phyloP scores from a whole-genome alignment of 331 rosid genomes.

The Rhamnella rubrinervis region DNA sequence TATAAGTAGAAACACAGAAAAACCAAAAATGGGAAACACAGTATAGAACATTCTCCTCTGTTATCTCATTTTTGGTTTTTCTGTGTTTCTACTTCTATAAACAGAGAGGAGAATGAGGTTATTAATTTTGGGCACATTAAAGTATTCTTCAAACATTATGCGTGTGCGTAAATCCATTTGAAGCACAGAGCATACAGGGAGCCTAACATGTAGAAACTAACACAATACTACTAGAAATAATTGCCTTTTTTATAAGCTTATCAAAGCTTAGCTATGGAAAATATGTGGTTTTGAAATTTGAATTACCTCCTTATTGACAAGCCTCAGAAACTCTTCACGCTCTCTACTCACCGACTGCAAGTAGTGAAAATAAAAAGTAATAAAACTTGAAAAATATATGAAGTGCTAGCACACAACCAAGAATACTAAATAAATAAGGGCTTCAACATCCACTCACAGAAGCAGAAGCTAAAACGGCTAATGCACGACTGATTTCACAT shows the following conservation, averaged over 20 bases:
- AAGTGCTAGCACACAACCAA: conserved; percentile 1
- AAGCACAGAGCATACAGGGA: background rate
- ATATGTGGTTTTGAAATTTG: background rate
- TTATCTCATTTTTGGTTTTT: too few species aligned
- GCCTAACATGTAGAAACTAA: background rate
- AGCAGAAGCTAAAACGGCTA: conserved; percentile 94
- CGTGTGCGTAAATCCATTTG: background rate
- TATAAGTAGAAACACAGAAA: background rate
- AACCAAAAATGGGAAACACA: background rate
- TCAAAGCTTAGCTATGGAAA: background rate
- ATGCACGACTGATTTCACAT: conserved; percentile 87
- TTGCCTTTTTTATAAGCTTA: background rate
- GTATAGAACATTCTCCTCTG: too few species aligned
- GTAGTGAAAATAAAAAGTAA: background rate
- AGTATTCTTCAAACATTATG: background rate
- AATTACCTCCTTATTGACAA: conserved; percentile 89
- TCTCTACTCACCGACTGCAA: conserved; percentile 87
- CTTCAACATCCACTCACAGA: conserved; percentile 65
- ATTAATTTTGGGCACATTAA: background rate
- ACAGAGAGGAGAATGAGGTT: background rate
- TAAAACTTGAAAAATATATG: background rate
- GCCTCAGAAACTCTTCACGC: conserved; percentile 89
- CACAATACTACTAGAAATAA: conserved; percentile 1
- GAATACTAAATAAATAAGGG: conserved; percentile 5
- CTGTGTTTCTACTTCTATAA: too few species aligned